A percentile compares a stretch with the other conserved stretches of the same genome.
Conservation (phyloP, 768 basidiomycete species). For the Psilocybe cyanescens region DNA sequence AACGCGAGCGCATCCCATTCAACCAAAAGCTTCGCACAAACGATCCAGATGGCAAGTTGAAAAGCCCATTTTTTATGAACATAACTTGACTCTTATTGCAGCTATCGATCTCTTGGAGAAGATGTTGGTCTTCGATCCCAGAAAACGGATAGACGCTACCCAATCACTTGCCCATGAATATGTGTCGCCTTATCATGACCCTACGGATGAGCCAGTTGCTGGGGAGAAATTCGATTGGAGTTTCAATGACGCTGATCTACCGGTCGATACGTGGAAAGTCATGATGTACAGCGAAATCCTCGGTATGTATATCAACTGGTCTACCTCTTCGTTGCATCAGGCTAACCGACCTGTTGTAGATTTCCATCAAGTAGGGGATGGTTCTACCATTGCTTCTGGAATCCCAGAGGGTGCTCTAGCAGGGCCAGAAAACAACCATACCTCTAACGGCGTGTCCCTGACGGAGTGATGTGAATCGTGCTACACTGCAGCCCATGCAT, state of each 20-base stretch:
- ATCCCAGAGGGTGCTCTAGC: constrained; percentile 73
- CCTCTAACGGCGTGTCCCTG: constrained; percentile 18
- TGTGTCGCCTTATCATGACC: constrained; percentile 97
- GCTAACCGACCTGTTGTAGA: constrained; percentile 42
- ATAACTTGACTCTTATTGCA: constrained; percentile 29
- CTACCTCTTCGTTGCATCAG: not conserved
- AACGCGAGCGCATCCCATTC: constrained; percentile 95
- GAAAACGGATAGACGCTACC: constrained; percentile 94
- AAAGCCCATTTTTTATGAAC: not conserved
- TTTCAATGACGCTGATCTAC: constrained; percentile 99
- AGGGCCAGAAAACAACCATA: constrained; percentile 50
- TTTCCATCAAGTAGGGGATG: constrained; percentile 79
- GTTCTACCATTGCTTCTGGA: constrained; percentile 45
- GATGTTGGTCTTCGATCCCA: constrained; percentile 99
- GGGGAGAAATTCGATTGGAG: constrained; percentile 98
- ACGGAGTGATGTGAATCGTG: constrained; percentile 13
- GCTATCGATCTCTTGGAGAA: constrained; percentile 96
- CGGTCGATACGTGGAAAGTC: constrained; percentile 99
- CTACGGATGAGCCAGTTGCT: constrained; percentile 95
- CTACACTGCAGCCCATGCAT: not conserved
- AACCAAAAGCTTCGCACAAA: constrained; percentile 88
- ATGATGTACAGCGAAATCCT: constrained; percentile 99
- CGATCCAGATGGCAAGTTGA: constrained; percentile 76
- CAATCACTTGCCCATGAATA: constrained; percentile 92
- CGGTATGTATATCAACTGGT: constrained; percentile 53